phyloP scores from a whole-genome alignment of 2,329 filamentous ascomycete species.

The Gliomastix tumulicola region DNA sequence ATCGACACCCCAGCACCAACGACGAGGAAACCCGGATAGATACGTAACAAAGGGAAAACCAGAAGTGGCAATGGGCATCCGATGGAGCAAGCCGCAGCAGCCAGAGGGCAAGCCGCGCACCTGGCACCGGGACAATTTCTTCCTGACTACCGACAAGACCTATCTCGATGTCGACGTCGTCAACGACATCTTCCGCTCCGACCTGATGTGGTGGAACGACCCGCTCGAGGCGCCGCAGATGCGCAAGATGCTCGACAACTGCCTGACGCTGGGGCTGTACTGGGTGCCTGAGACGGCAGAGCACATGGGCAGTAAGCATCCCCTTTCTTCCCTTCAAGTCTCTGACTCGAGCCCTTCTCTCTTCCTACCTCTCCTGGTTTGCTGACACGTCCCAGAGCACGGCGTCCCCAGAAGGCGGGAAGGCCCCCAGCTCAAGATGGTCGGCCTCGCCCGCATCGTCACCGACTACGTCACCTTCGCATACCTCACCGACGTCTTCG shows the following conservation, averaged over 20 bases:
- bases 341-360: background rate
- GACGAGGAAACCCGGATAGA: too few species aligned
- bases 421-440: slow-evolving; percentile 23
- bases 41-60: too few species aligned
- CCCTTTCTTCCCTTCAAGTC: slow-evolving; percentile 14
- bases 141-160: slow-evolving; percentile 53
- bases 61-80: slow-evolving; percentile 1
- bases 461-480: slow-evolving; percentile 65
- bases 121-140: slow-evolving; percentile 47
- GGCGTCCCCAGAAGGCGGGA: slow-evolving; percentile 19
- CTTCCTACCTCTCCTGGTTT: background rate
- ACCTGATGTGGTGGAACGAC: slow-evolving; percentile 55
- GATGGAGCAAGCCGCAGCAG: slow-evolving; percentile 7
- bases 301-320: slow-evolving; percentile 27
- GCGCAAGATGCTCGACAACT: slow-evolving; percentile 46
- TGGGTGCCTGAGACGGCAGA: slow-evolving; percentile 26
- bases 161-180: slow-evolving; percentile 48
- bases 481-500: slow-evolving; percentile 62
- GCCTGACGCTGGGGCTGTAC: slow-evolving; percentile 55
- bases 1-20: too few species aligned
- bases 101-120: slow-evolving; percentile 25
- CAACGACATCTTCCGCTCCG: slow-evolving; percentile 47
- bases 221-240: slow-evolving; percentile 39
- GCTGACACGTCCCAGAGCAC: slow-evolving; percentile 16
- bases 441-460: slow-evolving; percentile 46